These are phyloP conservation scores for Butyriboletus appendiculatus DNA, from an alignment of 1,284 basidiomycete species.

Conservation along the genomic window DNA sequence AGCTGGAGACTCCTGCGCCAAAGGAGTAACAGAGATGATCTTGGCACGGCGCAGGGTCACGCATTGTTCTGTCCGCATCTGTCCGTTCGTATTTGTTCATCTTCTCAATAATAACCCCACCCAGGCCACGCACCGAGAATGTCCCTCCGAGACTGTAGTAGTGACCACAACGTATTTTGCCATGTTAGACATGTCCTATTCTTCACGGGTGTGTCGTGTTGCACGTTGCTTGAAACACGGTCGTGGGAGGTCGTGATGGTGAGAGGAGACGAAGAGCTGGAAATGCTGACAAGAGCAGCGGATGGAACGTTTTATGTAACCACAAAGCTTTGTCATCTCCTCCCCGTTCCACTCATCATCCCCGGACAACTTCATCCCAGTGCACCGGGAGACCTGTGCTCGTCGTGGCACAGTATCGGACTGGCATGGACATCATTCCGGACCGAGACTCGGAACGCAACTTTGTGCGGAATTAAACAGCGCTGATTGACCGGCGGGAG, in stretches of 20 bases:
- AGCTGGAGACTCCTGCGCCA: conserved; percentile 21
- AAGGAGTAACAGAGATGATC: conserved; percentile 23
- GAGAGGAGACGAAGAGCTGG: conserved; percentile 36
- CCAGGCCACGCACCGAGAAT: conserved; percentile 21
- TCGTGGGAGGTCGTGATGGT: conserved; percentile 29
- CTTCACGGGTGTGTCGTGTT: neutral
- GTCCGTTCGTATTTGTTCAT: conserved; percentile 3
- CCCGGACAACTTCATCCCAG: neutral
- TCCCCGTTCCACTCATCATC: neutral
- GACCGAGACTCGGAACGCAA: neutral
- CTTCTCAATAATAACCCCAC: conserved; percentile 7
- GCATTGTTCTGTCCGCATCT: neutral
- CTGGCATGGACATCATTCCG: neutral
- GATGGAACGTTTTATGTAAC: conserved; percentile 36
- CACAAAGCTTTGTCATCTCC: conserved; percentile 37
- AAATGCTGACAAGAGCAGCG: conserved; percentile 37
- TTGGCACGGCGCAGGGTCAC: neutral
- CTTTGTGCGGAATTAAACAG: neutral
- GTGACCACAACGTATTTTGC: conserved; percentile 6
- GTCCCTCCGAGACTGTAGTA: conserved; percentile 16
- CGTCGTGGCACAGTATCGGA: neutral
- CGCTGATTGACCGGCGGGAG: neutral
- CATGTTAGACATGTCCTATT: neutral
- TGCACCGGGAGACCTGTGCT: neutral
- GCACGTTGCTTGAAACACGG: neutral